Conservation (phyloP, 2,329 filamentous ascomycete genomes). For the Hypoxylon rubiginosum region DNA sequence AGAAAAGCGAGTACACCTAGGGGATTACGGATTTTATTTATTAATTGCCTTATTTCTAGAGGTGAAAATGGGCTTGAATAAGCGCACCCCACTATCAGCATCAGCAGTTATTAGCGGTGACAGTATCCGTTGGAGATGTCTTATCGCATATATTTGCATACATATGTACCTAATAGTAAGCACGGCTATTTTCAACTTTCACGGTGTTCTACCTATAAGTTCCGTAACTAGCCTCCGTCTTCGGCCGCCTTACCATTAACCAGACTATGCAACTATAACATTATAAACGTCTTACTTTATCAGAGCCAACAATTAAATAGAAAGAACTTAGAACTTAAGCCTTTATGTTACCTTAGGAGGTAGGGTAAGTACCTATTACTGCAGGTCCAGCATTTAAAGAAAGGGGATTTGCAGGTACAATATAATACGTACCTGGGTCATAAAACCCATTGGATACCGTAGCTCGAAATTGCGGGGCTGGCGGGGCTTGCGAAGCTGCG, state of each 20-base stretch:
- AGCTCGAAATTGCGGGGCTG: conserved; percentile 34
- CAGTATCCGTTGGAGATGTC: conserved; percentile 1
- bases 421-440: conserved; percentile 17
- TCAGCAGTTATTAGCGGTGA: not conserved
- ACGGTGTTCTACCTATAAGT: conserved; percentile 7
- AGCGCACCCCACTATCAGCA: conserved; percentile 21
- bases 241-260: conserved; percentile 27
- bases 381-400: not conserved
- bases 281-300: not conserved
- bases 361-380: not conserved
- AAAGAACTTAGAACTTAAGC: not conserved
- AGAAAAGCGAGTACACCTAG: not conserved
- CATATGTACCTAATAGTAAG: conserved; percentile 25
- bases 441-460: not conserved
- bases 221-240: conserved; percentile 31
- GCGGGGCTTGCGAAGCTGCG: conserved; percentile 18
- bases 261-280: conserved; percentile 9
- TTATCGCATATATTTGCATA: conserved; percentile 1
- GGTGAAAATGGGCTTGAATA: conserved; percentile 19
- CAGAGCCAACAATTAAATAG: not conserved
- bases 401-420: conserved; percentile 2
- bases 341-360: not conserved
- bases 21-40: conserved; percentile 21
- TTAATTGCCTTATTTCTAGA: conserved; percentile 28
- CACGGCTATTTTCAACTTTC: conserved; percentile 7